Conservation (phyloP, 2,329 filamentous ascomycete genomes). For the Ceratocystis eucalypticola region DNA sequence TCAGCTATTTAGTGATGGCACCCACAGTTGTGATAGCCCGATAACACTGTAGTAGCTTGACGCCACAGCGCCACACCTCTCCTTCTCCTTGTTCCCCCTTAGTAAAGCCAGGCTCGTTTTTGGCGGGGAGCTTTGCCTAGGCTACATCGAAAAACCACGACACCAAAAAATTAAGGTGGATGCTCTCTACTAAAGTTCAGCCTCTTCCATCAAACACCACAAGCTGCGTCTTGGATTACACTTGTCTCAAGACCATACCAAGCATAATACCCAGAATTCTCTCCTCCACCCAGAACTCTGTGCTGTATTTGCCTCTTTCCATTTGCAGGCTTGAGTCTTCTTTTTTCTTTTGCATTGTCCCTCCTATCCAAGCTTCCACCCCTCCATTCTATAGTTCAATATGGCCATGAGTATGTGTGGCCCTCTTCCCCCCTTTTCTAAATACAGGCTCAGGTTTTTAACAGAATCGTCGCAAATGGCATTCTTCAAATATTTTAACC, state of each 20-base stretch:
- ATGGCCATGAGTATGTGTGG: conserved; percentile 31
- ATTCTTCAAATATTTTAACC: neutral
- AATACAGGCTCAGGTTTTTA: neutral
- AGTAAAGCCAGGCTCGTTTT: neutral
- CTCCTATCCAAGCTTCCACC: conserved; percentile 10
- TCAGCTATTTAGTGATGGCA: neutral
- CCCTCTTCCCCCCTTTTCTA: conserved; percentile 17
- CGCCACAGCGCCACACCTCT: conserved; percentile 5
- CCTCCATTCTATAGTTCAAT: conserved; percentile 22
- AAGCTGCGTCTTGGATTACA: conserved; percentile 8
- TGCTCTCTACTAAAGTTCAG: conserved; percentile 11
- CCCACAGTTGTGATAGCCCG: neutral
- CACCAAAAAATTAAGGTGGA: conserved; percentile 18
- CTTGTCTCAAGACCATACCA: neutral
- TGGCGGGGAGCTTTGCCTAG: conserved; percentile 18
- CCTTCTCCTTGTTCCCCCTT: neutral
- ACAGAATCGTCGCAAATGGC: neutral
- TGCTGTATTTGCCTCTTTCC: conserved; percentile 1
- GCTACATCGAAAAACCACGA: conserved; percentile 19
- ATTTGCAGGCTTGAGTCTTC: conserved; percentile 7
- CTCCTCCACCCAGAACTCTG: conserved; percentile 7
- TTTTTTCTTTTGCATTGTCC: conserved; percentile 10
- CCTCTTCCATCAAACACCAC: conserved; percentile 14
- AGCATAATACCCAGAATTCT: conserved; percentile 7
- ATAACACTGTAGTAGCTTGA: neutral